Evolutionary conservation across 2,329 filamentous ascomycete species (phyloP).

Genomic region (Curvularia verruculosa): DNA sequence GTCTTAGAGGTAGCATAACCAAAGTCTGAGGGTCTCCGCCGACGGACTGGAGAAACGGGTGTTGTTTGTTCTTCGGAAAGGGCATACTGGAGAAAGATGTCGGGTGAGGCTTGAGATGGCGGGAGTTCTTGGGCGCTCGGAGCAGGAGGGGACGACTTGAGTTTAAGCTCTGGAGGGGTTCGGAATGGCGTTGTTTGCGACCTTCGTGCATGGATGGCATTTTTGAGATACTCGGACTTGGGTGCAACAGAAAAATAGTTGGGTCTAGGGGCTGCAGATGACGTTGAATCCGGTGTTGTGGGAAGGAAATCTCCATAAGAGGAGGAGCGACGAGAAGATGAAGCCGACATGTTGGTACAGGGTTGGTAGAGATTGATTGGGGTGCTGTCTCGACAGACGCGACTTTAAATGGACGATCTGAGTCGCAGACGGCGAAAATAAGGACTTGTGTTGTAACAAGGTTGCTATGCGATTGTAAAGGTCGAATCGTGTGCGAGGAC

Average conservation of each 20-base stretch:
- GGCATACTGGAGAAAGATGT: constrained; percentile 34
- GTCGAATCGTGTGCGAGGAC: constrained; percentile 9
- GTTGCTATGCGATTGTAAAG: constrained; percentile 12
- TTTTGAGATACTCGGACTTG: constrained; percentile 43
- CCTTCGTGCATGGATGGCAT: constrained; percentile 41
- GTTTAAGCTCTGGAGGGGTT: constrained; percentile 14
- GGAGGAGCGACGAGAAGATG: constrained; percentile 27
- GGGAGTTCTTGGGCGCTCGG: constrained; percentile 11
- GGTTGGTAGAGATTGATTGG: constrained; percentile 1
- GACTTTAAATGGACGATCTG: constrained; percentile 1
- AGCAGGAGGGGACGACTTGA: constrained; percentile 9
- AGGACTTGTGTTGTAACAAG: constrained; percentile 12
- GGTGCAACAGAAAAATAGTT: constrained; percentile 33
- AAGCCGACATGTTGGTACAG: constrained; percentile 31
- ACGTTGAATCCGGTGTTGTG: constrained; percentile 23
- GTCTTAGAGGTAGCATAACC: constrained; percentile 34
- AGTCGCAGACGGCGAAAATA: not conserved
- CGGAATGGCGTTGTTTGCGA: constrained; percentile 31
- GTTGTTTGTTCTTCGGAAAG: constrained; percentile 41
- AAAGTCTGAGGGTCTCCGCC: constrained; percentile 35
- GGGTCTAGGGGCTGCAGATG: constrained; percentile 19
- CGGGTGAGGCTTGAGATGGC: constrained; percentile 18
- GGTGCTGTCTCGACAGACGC: not conserved
- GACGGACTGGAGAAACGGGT: constrained; percentile 37
- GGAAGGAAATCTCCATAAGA: constrained; percentile 24